Evolutionary conservation across 305 asterid genomes (phyloP).

Genomic region (Ajuga reptans): DNA sequence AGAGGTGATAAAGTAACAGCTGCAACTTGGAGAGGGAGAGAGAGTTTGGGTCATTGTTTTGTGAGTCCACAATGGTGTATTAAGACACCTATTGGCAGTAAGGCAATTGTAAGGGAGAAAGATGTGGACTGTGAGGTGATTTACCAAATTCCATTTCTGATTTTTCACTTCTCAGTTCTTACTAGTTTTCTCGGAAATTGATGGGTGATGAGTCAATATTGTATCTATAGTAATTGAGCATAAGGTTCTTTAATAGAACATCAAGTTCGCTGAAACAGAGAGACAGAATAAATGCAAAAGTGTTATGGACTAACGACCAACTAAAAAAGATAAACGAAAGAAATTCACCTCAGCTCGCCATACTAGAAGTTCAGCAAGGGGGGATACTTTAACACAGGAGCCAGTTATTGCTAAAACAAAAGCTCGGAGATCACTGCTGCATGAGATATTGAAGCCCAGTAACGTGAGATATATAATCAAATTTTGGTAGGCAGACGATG

Average conservation of each 20-base stretch:
- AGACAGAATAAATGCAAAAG: background rate
- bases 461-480: slow-evolving; percentile 7
- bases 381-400: slow-evolving; percentile 56
- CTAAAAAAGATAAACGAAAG: slow-evolving; percentile 16
- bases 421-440: slow-evolving; percentile 54
- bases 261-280: background rate
- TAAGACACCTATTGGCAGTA: background rate
- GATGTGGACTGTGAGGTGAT: background rate
- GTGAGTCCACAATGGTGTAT: background rate
- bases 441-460: slow-evolving; percentile 23
- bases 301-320: background rate
- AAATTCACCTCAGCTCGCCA: slow-evolving; percentile 90
- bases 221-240: background rate
- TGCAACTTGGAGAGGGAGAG: background rate
- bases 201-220: background rate
- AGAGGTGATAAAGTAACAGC: background rate
- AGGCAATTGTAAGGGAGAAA: background rate
- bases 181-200: background rate
- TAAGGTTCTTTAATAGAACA: background rate
- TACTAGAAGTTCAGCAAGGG: slow-evolving; percentile 61
- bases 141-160: background rate
- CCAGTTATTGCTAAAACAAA: slow-evolving; percentile 51
- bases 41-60: background rate
- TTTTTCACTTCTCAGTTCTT: background rate
- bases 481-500: slow-evolving; percentile 6